Percentiles rank a stretch among this genome's conserved stretches.
These are phyloP conservation scores for Acacia concinna DNA, from an alignment of 331 rosid species.

Conservation along the genomic window DNA sequence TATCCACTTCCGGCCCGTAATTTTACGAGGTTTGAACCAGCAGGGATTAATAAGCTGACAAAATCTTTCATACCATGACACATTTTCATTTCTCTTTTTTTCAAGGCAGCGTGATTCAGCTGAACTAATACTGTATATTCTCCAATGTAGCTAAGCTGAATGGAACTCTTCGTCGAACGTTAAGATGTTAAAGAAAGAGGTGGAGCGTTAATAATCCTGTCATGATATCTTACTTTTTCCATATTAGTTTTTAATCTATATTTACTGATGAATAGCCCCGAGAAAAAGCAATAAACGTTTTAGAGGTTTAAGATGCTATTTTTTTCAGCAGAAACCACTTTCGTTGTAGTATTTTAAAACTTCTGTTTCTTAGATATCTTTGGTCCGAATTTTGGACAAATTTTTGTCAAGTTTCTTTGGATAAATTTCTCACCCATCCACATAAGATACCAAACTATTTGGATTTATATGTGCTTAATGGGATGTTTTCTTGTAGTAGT, in stretches of 20 bases:
- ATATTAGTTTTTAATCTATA: neutral
- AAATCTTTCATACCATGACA: neutral
- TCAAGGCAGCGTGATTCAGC: neutral
- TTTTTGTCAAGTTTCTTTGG: conserved; percentile 6
- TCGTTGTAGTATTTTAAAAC: neutral
- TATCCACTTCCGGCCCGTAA: neutral
- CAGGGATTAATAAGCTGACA: neutral
- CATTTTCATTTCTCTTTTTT: neutral
- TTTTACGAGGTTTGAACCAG: conserved; percentile 7
- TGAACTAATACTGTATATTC: neutral
- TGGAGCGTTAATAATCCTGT: neutral
- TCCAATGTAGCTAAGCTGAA: conserved; percentile 26
- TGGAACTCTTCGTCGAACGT: neutral
- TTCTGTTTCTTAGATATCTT: neutral
- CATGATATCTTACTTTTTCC: neutral
- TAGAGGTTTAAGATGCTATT: neutral
- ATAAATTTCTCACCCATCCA: neutral
- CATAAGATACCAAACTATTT: neutral
- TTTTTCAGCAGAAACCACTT: neutral
- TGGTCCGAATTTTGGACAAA: neutral
- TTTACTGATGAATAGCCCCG: neutral
- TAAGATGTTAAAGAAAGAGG: neutral
- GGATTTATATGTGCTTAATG: neutral
- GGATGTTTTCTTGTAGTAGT: conserved; percentile 29
- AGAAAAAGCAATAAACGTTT: neutral